Base-by-base conservation (phyloP, 2,329 filamentous ascomycete genomes). In the Bisporella sp. region DNA sequence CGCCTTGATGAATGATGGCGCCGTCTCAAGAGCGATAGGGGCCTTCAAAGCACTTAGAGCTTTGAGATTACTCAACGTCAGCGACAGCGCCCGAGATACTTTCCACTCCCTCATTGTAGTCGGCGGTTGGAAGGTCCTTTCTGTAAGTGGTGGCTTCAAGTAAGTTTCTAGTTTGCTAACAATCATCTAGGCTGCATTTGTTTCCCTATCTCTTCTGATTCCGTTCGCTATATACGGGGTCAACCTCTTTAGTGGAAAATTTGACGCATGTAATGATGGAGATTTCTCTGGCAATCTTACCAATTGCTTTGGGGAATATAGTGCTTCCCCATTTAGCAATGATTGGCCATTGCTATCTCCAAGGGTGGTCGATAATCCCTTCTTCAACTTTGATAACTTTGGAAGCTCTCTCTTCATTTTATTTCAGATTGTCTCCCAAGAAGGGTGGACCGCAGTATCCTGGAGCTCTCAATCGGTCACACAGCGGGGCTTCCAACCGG, bases 401-500 rank as follows among this genome's bases (percentile, higher is more conserved):
- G 88, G 86, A n/a, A 81, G 88, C 48, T 87, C 92, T 0, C 76
- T 99, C 33, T 97, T 97, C 72, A 95, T 95, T 54, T 86, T 99
- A 53, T 99, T 96, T 72, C 91, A 97, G 67, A 96, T 99, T 69
- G 92, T 97, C 41, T 97, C 92, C 47, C 93, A 99, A 68, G 95
- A 99, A 74, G 93, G 93, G 33, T 99, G 95, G 93, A 84, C 84
- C 8, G 90, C 96, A 66, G 89, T 96, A n/a, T 88, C 93, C 65
- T 91, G 87, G 72, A 79, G 81, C 33, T 85, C 84, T 1, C 87
- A 95, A 71, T 81, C 82, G 32, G 93, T 97, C 57, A 91, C 84
- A 1, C 89, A 87, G 2, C 72, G 74, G 32, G 87, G 84, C 53
- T 74, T 76, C 31, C 93, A 97, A 63, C 91, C 91, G 0, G 64